phyloP scores from a whole-genome alignment of 192 early-diverging fungal species.

The Geranomyces michiganensis region DNA sequence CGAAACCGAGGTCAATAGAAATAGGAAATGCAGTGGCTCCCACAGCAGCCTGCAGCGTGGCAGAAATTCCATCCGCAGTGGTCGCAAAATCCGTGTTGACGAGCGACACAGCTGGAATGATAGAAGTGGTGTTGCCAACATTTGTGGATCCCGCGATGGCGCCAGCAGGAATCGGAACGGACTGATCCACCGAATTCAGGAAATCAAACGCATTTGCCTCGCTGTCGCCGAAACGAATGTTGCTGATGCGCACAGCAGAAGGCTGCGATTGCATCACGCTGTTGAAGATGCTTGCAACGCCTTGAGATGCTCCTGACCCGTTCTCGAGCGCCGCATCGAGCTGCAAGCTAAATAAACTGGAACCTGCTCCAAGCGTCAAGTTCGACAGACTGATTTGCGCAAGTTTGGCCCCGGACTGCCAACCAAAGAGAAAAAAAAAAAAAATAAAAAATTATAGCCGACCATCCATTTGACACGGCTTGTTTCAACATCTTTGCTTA shows the following conservation, averaged over 20 bases:
- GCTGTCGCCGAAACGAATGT: constrained; percentile 14
- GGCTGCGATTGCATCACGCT: constrained; percentile 10
- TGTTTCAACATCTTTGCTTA: neutral
- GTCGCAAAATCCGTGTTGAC: constrained; percentile 12
- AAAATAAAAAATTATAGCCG: neutral
- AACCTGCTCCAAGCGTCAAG: constrained; percentile 3
- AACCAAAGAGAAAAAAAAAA: neutral
- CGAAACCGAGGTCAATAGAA: constrained; percentile 24
- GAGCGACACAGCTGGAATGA: neutral
- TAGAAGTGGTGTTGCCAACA: neutral
- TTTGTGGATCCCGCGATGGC: neutral
- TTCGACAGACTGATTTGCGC: constrained; percentile 17
- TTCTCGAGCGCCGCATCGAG: constrained; percentile 18
- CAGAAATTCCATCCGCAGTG: constrained; percentile 20
- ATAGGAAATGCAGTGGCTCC: constrained; percentile 15
- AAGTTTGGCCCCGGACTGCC: constrained; percentile 10
- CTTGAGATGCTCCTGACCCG: constrained; percentile 11
- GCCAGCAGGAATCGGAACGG: constrained; percentile 19
- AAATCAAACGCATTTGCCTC: constrained; percentile 19
- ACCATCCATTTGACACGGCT: neutral
- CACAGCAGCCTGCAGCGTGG: constrained; percentile 2
- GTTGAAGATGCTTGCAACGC: constrained; percentile 21
- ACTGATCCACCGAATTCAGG: constrained; percentile 12
- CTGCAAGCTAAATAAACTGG: neutral
- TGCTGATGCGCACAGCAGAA: constrained; percentile 18